These are phyloP conservation scores for Thielaviopsis populi DNA, from an alignment of 2,329 filamentous ascomycete species.

Conservation along the genomic window DNA sequence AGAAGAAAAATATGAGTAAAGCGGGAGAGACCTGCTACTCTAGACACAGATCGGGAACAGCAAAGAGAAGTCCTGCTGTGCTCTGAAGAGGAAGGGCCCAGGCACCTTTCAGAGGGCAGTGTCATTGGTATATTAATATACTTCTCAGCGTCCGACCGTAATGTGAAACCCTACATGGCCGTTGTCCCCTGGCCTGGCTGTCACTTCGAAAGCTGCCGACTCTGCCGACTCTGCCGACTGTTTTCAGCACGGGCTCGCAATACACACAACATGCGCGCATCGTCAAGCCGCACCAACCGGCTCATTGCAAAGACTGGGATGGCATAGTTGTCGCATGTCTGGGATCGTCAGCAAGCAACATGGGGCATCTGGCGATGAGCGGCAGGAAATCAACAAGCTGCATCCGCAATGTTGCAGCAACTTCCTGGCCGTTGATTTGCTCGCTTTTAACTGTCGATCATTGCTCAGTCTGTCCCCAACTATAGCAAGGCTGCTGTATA, in stretches of 20 bases:
- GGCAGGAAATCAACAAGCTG: not conserved
- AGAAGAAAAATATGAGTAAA: not conserved
- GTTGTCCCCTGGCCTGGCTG: not conserved
- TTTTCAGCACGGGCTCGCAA: too few relatives aligned
- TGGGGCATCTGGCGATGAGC: not conserved
- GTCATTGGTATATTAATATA: not conserved
- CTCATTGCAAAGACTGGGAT: not conserved
- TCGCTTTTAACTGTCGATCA: not conserved
- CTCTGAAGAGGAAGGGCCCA: not conserved
- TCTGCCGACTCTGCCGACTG: too few relatives aligned
- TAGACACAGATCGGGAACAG: not conserved
- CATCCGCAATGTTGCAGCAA: not conserved
- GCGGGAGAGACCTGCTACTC: not conserved
- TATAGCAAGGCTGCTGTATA: not conserved
- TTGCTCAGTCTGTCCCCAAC: not conserved
- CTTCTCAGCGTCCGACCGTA: not conserved
- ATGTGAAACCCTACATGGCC: not conserved
- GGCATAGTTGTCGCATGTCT: not conserved
- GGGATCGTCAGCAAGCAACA: not conserved
- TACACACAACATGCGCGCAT: not conserved
- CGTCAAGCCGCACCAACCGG: slow-evolving; percentile 1
- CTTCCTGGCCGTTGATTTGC: not conserved
- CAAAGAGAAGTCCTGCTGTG: not conserved
- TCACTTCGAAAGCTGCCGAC: not conserved
- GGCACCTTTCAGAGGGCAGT: not conserved